Percentiles rank a stretch among this genome's conserved stretches.
Evolutionary conservation across 2,329 filamentous ascomycete species (phyloP).

Genomic region (Kalmusia sp.): DNA sequence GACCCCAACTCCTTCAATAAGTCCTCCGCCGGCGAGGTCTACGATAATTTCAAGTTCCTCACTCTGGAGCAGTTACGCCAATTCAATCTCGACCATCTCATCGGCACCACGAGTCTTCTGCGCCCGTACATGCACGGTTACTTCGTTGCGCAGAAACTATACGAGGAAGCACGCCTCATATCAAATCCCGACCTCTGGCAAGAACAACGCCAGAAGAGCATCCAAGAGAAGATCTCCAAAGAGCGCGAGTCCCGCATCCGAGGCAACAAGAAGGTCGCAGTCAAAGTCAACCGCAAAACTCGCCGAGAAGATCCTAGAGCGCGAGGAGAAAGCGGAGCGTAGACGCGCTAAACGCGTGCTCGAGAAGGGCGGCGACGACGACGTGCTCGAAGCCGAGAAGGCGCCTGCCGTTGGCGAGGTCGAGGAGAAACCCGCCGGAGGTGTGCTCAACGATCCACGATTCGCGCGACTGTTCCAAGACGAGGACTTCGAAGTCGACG

Average conservation of each 20-base stretch:
- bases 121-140: conserved; percentile 99
- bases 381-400: conserved; percentile 41
- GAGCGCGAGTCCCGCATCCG: conserved; percentile 94
- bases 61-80: conserved; percentile 84
- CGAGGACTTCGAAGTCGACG: conserved; percentile 90
- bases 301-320: conserved; percentile 68
- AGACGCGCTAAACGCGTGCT: conserved; percentile 55
- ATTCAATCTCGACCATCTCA: conserved; percentile 84
- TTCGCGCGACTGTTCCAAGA: conserved; percentile 92
- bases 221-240: conserved; percentile 96
- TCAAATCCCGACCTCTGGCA: conserved; percentile 94
- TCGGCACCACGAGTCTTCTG: conserved; percentile 88
- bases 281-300: conserved; percentile 88
- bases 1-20: conserved; percentile 64
- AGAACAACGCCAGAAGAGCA: conserved; percentile 86
- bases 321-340: conserved; percentile 71
- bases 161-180: conserved; percentile 93
- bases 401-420: conserved; percentile 25
- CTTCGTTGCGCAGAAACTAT: conserved; percentile 93
- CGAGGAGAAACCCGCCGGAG: conserved; percentile 52
- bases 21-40: conserved; percentile 76
- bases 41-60: conserved; percentile 99
- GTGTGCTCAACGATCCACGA: conserved; percentile 79
- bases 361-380: conserved; percentile 66
- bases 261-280: conserved; percentile 86